Evolutionary conservation across 352 stramenopile species (phyloP), one percentile per base, ranked within the genome.

Genomic region (Paralagenidium karlingii): DNA sequence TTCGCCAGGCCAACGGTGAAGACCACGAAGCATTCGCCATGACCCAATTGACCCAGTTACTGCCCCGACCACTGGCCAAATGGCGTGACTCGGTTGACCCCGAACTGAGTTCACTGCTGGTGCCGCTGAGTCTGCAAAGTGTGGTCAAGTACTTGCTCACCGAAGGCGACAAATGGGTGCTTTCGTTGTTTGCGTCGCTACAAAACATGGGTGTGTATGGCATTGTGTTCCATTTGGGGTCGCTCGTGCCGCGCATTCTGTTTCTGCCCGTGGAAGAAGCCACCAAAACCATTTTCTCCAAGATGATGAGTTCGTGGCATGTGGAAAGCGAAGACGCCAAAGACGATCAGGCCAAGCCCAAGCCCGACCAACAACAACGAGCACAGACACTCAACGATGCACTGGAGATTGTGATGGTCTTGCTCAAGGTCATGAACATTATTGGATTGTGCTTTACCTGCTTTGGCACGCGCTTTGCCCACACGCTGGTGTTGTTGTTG

Each of bases 261-360:
- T 94, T 98, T 38, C 68, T 98, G 53, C 94, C 95, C 4, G 60
- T 98, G 12, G 95, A 99, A 64, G 95, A 99, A 50, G 94, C 95
- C 16, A 93, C 75, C 8, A 87, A 96, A 55, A 77, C 85, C 16
- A 85, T 98, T 38, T 91, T 98, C 43, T 96, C 83, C 62, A 97
- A 96, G 43, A 63, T 94, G 28, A 63, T 67, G 9, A n/a, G n/a
- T n/a, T n/a, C n/a, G n/a, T n/a, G n/a, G n/a, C n/a, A n/a, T n/a
- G 45, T 36, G 19, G 30, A 20, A 22, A 16, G 22, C 22, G 30
- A 8, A 20, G 30, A 60, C 13, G 43, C 42, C 45, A 45, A 58
- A 46, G 51, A 41, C 34, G 45, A 53, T 15, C 43, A 38, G 39
- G 46, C 25, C n/a, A 34, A 34, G 9, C 11, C 34, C 2, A 38